phyloP scores from a whole-genome alignment of 345 rosid genomes.

The Eucalyptus pauciflora region DNA sequence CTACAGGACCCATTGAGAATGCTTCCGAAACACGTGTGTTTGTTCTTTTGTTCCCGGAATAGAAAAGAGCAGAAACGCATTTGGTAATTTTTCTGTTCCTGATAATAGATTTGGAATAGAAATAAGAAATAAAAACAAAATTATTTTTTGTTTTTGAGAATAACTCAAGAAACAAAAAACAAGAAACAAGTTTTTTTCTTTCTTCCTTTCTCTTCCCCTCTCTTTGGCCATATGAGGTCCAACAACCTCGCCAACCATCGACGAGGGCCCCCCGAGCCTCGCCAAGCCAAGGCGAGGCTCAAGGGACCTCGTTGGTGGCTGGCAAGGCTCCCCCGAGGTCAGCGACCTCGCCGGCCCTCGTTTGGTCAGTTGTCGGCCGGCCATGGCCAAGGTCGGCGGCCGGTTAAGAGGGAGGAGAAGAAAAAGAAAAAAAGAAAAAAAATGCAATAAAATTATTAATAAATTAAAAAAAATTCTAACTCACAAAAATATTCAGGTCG shows the following conservation, averaged over 20 bases:
- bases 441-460: no score
- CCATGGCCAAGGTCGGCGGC: accelerated
- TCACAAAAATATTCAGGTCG: no score
- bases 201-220: no score
- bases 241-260: accelerated
- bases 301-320: no score
- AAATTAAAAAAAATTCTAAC: no score
- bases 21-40: accelerated
- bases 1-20: background rate
- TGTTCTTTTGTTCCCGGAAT: accelerated
- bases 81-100: accelerated
- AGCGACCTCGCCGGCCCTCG: accelerated
- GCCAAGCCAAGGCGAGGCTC: no score
- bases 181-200: accelerated
- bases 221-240: no score
- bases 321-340: accelerated
- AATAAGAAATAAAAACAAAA: no score
- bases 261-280: no score
- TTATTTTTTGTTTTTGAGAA: no score
- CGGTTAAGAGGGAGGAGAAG: no score
- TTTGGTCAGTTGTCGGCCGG: accelerated
- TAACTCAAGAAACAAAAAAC: accelerated
- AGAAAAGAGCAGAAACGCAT: accelerated
- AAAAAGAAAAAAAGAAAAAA: no score
- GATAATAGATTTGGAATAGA: accelerated